Percentiles rank a stretch among this genome's conserved stretches.
These are phyloP conservation scores for Cercophora newfieldiana DNA, from an alignment of 495 filamentous ascomycete genomes.

Conservation along the genomic window DNA sequence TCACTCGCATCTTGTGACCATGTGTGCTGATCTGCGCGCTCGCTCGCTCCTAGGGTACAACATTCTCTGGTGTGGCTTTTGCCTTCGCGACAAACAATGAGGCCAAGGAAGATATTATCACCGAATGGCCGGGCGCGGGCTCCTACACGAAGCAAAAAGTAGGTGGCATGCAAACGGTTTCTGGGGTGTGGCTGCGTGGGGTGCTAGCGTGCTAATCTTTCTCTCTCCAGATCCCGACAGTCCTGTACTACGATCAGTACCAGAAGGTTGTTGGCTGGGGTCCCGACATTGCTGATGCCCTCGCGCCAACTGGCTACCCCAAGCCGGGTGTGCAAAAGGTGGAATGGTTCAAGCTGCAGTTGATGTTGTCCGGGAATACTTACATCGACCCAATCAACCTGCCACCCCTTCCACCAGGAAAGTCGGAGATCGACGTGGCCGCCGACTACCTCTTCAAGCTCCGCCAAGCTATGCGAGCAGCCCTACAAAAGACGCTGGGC, in stretches of 20 bases:
- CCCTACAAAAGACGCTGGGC: slow-evolving; percentile 73
- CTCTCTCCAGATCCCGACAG: slow-evolving; percentile 62
- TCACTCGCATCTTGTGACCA: neutral
- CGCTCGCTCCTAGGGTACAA: slow-evolving; percentile 58
- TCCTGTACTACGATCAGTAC: slow-evolving; percentile 75
- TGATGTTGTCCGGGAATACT: slow-evolving; percentile 76
- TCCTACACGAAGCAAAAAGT: slow-evolving; percentile 79
- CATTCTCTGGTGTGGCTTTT: slow-evolving; percentile 74
- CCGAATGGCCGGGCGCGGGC: slow-evolving; percentile 74
- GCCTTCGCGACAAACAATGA: slow-evolving; percentile 75
- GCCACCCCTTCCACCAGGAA: slow-evolving; percentile 71
- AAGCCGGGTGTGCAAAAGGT: slow-evolving; percentile 77
- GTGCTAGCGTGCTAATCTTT: neutral
- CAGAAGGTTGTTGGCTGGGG: slow-evolving; percentile 78
- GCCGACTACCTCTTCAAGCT: slow-evolving; percentile 77
- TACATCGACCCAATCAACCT: slow-evolving; percentile 80
- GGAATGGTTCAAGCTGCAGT: slow-evolving; percentile 77
- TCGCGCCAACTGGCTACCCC: slow-evolving; percentile 72
- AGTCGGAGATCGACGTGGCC: slow-evolving; percentile 75
- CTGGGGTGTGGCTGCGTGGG: neutral
- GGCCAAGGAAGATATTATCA: slow-evolving; percentile 77
- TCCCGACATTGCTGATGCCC: slow-evolving; percentile 71
- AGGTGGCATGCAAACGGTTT: neutral
- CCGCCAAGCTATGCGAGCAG: slow-evolving; percentile 70
- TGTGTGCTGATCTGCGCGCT: slow-evolving; percentile 26